A percentile compares a stretch with the other conserved stretches of the same genome.
Evolutionary conservation across 805 yeast species (phyloP).

Genomic region (Blastobotrys robertii): DNA sequence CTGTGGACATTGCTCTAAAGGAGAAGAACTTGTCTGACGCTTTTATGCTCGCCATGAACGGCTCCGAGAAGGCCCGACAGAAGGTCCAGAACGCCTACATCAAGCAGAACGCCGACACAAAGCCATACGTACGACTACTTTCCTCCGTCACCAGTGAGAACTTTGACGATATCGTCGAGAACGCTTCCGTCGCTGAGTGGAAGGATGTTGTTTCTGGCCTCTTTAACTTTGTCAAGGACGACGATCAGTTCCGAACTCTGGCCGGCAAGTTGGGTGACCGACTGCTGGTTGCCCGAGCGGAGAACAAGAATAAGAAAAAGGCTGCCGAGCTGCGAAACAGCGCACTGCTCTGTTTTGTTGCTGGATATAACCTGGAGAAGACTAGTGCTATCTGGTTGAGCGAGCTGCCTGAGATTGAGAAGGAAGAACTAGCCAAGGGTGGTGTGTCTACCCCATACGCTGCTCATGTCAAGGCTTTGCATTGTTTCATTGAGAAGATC

Average conservation of each 20-base stretch:
- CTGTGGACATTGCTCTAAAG: conserved; percentile 57
- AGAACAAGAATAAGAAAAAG: conserved; percentile 7
- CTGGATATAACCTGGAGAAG: conserved; percentile 73
- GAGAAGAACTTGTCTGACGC: conserved; percentile 68
- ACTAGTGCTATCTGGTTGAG: conserved; percentile 75
- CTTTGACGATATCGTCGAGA: conserved; percentile 60
- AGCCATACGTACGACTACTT: conserved; percentile 63
- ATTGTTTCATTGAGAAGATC: conserved; percentile 74
- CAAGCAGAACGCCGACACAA: conserved; percentile 39
- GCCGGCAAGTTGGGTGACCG: conserved; percentile 72
- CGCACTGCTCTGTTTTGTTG: conserved; percentile 69
- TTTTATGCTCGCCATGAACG: conserved; percentile 60
- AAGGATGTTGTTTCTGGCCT: conserved; percentile 66
- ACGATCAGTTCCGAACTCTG: conserved; percentile 40
- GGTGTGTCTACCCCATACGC: conserved; percentile 53
- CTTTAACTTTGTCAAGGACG: conserved; percentile 42
- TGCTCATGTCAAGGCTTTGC: conserved; percentile 75
- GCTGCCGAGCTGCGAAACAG: conserved; percentile 44
- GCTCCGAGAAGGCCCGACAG: conserved; percentile 46
- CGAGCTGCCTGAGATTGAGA: conserved; percentile 63
- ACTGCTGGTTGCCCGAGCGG: conserved; percentile 32
- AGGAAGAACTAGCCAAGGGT: conserved; percentile 30
- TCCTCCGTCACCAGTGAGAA: conserved; percentile 50
- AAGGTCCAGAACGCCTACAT: conserved; percentile 69
- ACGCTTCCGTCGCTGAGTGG: conserved; percentile 77